Evolutionary conservation across 257 asterid genomes (phyloP).

Genomic region (Ilex aquifolium): DNA sequence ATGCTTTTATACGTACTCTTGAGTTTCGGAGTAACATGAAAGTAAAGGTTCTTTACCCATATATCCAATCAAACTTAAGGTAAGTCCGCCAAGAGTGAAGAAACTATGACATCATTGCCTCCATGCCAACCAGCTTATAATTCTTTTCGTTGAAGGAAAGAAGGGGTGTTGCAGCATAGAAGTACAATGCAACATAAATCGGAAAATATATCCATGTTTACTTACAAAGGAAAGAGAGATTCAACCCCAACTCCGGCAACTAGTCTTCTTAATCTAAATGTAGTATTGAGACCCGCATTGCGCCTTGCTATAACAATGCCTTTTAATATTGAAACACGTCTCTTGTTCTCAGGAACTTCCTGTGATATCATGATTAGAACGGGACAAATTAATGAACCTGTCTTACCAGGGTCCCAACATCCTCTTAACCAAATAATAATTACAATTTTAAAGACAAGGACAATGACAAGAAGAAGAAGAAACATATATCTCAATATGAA

Average conservation of each 20-base stretch:
- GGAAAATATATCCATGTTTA: constrained; percentile 1
- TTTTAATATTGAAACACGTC: constrained; percentile 75
- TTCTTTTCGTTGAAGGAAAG: no score
- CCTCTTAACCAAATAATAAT: not conserved
- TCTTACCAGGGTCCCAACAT: not conserved
- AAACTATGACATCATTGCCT: no score
- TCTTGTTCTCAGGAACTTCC: constrained; percentile 95
- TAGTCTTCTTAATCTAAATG: constrained; percentile 82
- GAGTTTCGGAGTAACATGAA: no score
- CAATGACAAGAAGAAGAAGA: not conserved
- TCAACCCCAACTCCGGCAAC: constrained; percentile 76
- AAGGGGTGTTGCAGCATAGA: no score
- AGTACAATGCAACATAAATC: not conserved
- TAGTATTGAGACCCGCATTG: constrained; percentile 79
- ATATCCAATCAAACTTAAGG: no score
- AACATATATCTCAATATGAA: not conserved
- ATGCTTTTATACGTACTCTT: no score
- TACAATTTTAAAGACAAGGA: not conserved
- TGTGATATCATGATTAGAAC: constrained; percentile 25
- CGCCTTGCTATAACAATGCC: constrained; percentile 95
- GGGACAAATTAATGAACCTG: constrained; percentile 2
- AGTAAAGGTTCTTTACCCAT: no score
- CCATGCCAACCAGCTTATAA: no score
- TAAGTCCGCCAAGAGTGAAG: no score
- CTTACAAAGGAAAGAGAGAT: constrained; percentile 78